Percentiles rank a stretch among this genome's conserved stretches.
Evolutionary conservation across 140 eudicot species (phyloP).

Genomic region (Cichorium intybus): DNA sequence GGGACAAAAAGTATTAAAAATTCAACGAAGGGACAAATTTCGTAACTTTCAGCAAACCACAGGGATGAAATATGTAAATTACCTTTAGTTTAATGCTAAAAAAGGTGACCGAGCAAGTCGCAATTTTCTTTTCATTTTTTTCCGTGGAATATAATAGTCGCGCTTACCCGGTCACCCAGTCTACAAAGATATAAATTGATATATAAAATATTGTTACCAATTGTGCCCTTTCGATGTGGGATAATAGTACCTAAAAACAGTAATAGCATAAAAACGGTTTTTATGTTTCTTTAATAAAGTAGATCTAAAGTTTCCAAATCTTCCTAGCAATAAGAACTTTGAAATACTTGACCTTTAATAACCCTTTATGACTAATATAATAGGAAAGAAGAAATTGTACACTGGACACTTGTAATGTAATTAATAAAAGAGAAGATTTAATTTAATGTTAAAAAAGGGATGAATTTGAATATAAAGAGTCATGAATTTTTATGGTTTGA

Average conservation of each 20-base stretch:
- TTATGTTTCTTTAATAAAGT: not conserved
- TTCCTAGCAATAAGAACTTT: not conserved
- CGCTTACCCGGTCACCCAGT: conserved; percentile 8
- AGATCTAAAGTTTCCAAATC: conserved; percentile 1
- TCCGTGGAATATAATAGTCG: conserved; percentile 6
- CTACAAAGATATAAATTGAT: not conserved
- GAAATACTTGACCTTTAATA: too few species aligned
- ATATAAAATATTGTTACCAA: not conserved
- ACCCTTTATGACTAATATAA: too few species aligned
- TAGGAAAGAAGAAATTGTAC: too few species aligned
- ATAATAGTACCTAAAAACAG: not conserved
- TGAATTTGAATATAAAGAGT: not conserved
- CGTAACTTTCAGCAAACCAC: not conserved
- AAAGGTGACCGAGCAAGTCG: conserved; percentile 19
- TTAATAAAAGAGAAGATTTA: not conserved
- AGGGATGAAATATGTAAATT: not conserved
- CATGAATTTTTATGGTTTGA: too few species aligned
- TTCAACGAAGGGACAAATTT: not conserved
- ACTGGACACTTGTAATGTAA: too few species aligned
- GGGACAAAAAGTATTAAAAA: not conserved
- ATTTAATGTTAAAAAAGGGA: not conserved
- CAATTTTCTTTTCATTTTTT: not conserved
- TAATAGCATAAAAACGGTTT: not conserved
- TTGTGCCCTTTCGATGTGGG: conserved; percentile 16
- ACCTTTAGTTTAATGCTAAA: not conserved